Conservation (phyloP, 495 filamentous ascomycete species). For the Neurospora discreta region DNA sequence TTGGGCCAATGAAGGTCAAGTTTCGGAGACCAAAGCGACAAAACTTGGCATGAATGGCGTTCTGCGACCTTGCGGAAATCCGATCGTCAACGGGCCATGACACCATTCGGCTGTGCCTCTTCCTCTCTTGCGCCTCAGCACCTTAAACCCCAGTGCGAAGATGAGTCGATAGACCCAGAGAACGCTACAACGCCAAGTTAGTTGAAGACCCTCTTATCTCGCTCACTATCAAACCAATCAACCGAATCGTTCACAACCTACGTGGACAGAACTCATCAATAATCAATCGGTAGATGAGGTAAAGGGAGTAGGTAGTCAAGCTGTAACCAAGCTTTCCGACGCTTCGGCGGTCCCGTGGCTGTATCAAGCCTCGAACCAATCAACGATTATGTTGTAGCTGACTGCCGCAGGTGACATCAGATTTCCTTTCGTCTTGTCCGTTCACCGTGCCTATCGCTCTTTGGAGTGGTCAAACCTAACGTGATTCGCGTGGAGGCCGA, state of each 20-base stretch:
- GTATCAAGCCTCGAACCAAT: not conserved
- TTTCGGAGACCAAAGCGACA: not conserved
- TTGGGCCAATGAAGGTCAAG: not conserved
- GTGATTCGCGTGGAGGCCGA: too few species aligned
- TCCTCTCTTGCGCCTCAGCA: not conserved
- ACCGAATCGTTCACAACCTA: not conserved
- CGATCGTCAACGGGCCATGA: not conserved
- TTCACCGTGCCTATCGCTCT: not conserved
- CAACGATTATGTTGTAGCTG: not conserved
- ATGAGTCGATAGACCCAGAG: not conserved
- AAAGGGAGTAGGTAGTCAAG: not conserved
- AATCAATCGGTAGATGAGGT: not conserved
- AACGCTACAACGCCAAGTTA: not conserved
- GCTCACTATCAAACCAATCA: not conserved
- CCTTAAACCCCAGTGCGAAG: not conserved
- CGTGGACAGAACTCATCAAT: not conserved
- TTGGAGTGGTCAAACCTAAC: not conserved
- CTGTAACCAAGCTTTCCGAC: not conserved
- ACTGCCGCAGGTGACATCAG: not conserved
- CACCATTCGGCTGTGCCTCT: not conserved
- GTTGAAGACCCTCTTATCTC: not conserved
- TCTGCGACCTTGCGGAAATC: not conserved
- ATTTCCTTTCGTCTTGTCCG: not conserved
- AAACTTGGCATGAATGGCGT: not conserved
- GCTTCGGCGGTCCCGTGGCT: not conserved